phyloP scores from a whole-genome alignment of 2,329 filamentous ascomycete genomes.

The Sarocladiaceae sp. region DNA sequence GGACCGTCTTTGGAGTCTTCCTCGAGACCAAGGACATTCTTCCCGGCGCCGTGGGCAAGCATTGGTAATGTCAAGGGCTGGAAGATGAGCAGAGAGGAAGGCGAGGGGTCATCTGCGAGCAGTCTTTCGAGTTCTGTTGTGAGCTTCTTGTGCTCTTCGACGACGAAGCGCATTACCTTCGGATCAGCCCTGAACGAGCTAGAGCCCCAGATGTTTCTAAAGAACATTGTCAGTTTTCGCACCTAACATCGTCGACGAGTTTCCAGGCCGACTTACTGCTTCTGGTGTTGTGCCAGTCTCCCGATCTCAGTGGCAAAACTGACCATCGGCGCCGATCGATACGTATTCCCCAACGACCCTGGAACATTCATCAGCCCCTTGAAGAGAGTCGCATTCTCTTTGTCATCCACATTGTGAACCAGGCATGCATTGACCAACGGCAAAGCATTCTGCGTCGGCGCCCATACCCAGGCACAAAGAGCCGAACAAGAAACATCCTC shows the following conservation, averaged over 20 bases:
- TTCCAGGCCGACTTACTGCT: neutral
- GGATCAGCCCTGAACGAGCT: neutral
- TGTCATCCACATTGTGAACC: conserved; percentile 10
- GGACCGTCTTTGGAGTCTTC: neutral
- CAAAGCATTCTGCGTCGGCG: neutral
- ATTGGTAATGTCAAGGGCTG: neutral
- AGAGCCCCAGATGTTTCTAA: neutral
- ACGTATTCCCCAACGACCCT: neutral
- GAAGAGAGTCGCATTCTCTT: neutral
- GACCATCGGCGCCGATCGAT: neutral
- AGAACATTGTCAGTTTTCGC: too few relatives aligned
- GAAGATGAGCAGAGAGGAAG: neutral
- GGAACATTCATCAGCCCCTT: conserved; percentile 1
- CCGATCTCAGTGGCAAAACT: neutral
- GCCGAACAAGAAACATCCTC: neutral
- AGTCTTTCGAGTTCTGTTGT: neutral
- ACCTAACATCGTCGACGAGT: neutral
- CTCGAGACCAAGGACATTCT: neutral
- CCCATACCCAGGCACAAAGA: neutral
- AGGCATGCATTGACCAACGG: neutral
- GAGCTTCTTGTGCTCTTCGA: neutral
- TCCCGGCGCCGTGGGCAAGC: neutral
- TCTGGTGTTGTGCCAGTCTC: neutral
- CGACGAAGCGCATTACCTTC: neutral
- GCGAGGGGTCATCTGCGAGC: neutral